A percentile compares a stretch with the other conserved stretches of the same genome.
These are phyloP conservation scores for Eleusine coracana DNA, from an alignment of 176 grass and related monocot genomes.

Conservation along the genomic window DNA sequence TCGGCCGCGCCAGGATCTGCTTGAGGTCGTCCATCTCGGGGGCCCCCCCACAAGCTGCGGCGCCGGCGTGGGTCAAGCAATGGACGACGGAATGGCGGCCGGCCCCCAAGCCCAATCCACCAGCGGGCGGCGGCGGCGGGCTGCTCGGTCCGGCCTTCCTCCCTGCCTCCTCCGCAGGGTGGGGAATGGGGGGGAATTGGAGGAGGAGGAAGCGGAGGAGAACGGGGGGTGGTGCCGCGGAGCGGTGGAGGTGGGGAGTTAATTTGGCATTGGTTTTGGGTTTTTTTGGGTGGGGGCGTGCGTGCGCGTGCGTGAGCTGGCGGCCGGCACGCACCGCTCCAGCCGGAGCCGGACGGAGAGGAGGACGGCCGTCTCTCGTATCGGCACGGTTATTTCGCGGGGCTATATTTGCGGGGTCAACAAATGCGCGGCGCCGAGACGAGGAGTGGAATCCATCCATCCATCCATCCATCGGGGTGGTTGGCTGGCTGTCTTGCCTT, in stretches of 20 bases:
- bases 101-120: conserved; percentile 4
- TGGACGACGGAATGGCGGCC: conserved; percentile 29
- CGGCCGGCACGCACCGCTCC: neutral
- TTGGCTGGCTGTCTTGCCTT: neutral
- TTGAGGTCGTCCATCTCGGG: conserved; percentile 72
- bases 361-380: no score
- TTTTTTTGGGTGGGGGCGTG: neutral
- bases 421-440: neutral
- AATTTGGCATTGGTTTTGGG: conserved; percentile 36
- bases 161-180: conserved; percentile 48
- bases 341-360: neutral
- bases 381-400: neutral
- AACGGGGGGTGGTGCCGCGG: neutral
- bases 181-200: conserved; percentile 11
- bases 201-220: conserved; percentile 20
- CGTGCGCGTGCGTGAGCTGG: conserved; percentile 36
- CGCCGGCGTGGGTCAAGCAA: neutral
- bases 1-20: conserved; percentile 86
- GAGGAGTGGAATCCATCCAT: neutral
- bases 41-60: neutral
- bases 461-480: neutral
- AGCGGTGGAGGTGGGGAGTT: conserved; percentile 33
- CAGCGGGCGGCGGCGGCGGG: conserved; percentile 20
- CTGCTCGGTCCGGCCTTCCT: conserved; percentile 29
- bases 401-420: conserved; percentile 33